Percentiles rank a stretch among this genome's conserved stretches.
Conservation (phyloP, 495 filamentous ascomycete genomes). For the Poronia punctata region DNA sequence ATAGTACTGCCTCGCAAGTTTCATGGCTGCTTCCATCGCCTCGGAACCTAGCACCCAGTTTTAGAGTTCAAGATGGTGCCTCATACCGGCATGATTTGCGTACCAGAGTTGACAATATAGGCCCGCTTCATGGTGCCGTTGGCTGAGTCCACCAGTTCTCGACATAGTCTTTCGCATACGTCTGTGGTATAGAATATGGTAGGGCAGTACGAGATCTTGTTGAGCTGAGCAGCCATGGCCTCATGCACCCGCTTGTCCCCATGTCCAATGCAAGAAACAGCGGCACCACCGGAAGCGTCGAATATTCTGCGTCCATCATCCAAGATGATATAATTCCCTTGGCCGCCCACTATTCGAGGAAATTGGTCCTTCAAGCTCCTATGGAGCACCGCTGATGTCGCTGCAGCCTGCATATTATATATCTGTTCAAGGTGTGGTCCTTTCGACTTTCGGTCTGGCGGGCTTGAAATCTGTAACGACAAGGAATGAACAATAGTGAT, state of each 20-base stretch:
- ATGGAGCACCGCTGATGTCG: conserved; percentile 30
- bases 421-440: too few species aligned
- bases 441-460: too few species aligned
- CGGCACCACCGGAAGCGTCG: conserved; percentile 52
- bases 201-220: conserved; percentile 36
- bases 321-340: conserved; percentile 37
- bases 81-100: conserved; percentile 9
- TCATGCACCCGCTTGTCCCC: conserved; percentile 36
- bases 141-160: conserved; percentile 37
- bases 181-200: conserved; percentile 37
- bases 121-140: conserved; percentile 38
- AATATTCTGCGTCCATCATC: conserved; percentile 58
- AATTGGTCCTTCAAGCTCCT: conserved; percentile 22
- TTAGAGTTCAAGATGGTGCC: conserved; percentile 1
- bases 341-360: conserved; percentile 15
- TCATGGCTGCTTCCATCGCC: conserved; percentile 59
- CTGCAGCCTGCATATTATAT: neutral
- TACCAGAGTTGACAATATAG: conserved; percentile 54
- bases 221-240: conserved; percentile 37
- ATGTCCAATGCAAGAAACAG: conserved; percentile 47
- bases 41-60: conserved; percentile 36
- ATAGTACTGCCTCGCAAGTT: conserved; percentile 57
- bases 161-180: conserved; percentile 34
- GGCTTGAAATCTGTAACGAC: too few species aligned
- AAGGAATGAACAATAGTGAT: too few species aligned